Base-by-base conservation (phyloP, 495 filamentous ascomycete genomes). In the Talaromyces wortmannii region DNA sequence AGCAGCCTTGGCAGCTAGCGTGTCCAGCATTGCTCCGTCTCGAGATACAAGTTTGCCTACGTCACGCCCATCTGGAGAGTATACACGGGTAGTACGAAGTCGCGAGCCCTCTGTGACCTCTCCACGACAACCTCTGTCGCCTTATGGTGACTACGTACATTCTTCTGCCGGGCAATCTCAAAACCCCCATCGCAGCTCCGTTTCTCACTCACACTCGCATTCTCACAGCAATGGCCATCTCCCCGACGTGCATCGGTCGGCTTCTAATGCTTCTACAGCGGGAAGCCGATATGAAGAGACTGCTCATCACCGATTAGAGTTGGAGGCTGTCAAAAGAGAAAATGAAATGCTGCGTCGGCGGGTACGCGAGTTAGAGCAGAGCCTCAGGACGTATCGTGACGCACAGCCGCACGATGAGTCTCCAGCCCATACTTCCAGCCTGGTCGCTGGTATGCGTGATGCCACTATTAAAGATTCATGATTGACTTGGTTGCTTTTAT, bases 281-380 rank as follows among this genome's bases (percentile, higher is more conserved):
- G 40, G 67, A 63, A n/a, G 61, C 73, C 53, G 87, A 5, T 88
- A 87, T 63, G 88, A 92, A 60, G 90, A 95, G 66, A 78, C 80
- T 3, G 76, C 81, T 0, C 77, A 81, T 50, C 85, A 89, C 54
- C 79, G 83, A 43, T 74, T 76, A 48, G 90, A 95, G 63, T 62
- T 94, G 11, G 90, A 95, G 47, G 69, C 69, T 6, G 80, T 86
- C 40, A 90, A 87, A 68, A 73, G 78, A 8, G 91, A 96, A 71
- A 96, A 96, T 62, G 91, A 95, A 53, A 65, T 74, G 40, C 73
- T 96, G 45, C 85, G 85, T 60, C 74, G 78, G 49, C 80, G 89
- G 17, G 82, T 96, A 18, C 78, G 84, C 48, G 89, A 92, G 57
- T 69, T 95, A 31, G 91, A 95, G 61, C 60, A 59, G 13, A 60